These are phyloP conservation scores for Neurospora sp. DNA, from an alignment of 495 filamentous ascomycete genomes.

Conservation along the genomic window DNA sequence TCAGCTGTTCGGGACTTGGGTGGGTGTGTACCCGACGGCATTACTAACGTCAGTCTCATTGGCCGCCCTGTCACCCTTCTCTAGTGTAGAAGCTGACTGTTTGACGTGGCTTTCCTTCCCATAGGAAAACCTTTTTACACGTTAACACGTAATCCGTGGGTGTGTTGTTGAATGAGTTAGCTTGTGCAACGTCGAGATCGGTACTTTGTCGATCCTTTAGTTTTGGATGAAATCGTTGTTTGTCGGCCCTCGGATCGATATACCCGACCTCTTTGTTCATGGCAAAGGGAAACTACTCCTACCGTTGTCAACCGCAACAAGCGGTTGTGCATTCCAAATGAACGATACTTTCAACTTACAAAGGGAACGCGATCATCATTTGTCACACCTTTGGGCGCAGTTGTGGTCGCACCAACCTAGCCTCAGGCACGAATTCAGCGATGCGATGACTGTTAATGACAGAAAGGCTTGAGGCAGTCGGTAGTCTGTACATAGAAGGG, in stretches of 20 bases:
- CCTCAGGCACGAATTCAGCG: not conserved
- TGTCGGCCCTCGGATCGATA: not conserved
- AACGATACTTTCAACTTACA: not conserved
- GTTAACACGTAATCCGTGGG: not conserved
- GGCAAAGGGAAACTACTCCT: not conserved
- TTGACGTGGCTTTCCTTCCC: not conserved
- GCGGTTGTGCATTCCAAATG: not conserved
- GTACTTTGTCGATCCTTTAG: not conserved
- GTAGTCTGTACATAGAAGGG: not conserved
- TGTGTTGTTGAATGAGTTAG: not conserved
- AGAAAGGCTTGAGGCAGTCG: not conserved
- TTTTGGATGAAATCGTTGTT: not conserved
- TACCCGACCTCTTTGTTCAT: not conserved
- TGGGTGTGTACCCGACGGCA: not conserved
- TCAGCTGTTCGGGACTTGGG: not conserved
- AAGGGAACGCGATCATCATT: not conserved
- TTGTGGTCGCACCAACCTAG: not conserved
- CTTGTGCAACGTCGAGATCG: not conserved
- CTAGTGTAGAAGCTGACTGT: not conserved
- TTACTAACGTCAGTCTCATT: not conserved
- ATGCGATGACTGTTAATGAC: not conserved
- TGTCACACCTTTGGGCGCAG: not conserved
- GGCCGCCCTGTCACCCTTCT: not conserved
- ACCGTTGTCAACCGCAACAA: not conserved
- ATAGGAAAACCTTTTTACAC: not conserved